These are phyloP conservation scores for Monosporozyma aquatica DNA, from an alignment of 805 yeast genomes.

Conservation along the genomic window DNA sequence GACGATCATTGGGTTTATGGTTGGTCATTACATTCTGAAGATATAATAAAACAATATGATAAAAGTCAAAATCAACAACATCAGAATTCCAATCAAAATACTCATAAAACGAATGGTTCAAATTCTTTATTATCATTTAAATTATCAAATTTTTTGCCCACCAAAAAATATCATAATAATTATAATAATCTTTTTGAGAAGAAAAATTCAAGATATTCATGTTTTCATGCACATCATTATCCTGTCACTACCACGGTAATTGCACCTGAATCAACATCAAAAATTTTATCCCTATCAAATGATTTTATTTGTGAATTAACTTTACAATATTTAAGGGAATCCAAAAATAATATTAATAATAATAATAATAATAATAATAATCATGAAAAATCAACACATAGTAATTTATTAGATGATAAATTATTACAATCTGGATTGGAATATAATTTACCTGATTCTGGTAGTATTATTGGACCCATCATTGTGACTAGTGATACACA, in stretches of 20 bases:
- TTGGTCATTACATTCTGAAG: conserved; percentile 45
- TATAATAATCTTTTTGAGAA: not conserved
- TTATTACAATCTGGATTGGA: not conserved
- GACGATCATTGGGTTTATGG: conserved; percentile 83
- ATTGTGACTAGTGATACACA: conserved; percentile 67
- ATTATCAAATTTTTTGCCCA: not conserved
- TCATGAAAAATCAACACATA: not conserved
- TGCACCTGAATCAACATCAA: conserved; percentile 65
- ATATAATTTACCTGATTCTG: conserved; percentile 16
- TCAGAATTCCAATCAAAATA: not conserved
- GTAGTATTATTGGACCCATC: conserved; percentile 35
- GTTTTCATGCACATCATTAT: conserved; percentile 70
- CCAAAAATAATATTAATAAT: not conserved
- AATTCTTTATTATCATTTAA: conserved; percentile 2
- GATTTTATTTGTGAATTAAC: conserved; percentile 68
- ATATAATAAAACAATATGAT: not conserved
- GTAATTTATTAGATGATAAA: not conserved
- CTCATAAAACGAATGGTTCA: not conserved
- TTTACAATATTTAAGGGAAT: conserved; percentile 19
- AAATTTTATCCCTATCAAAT: conserved; percentile 58
- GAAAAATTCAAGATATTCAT: conserved; percentile 47
- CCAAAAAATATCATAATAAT: not conserved
- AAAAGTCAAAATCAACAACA: not conserved
- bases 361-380: not conserved
- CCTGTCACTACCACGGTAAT: conserved; percentile 67